phyloP scores from a whole-genome alignment of 768 basidiomycete species.

The Hygrophoropsis aurantiaca region DNA sequence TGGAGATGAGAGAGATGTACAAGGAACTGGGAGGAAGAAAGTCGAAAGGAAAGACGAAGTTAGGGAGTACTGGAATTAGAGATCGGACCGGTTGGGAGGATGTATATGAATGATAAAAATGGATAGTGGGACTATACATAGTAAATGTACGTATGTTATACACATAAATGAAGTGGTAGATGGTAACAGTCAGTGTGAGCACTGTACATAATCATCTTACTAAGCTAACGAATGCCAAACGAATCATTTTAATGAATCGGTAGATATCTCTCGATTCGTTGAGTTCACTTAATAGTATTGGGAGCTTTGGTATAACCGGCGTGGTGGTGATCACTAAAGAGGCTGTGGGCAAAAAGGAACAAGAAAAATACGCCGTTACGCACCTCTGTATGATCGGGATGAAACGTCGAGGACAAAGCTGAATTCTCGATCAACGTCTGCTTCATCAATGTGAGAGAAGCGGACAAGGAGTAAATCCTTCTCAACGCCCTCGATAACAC shows the following conservation, averaged over 20 bases:
- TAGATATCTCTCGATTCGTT: slow-evolving; percentile 72
- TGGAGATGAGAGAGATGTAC: slow-evolving; percentile 89
- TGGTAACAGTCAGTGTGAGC: neutral
- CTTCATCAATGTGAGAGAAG: slow-evolving; percentile 64
- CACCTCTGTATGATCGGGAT: slow-evolving; percentile 63
- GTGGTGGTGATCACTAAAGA: slow-evolving; percentile 74
- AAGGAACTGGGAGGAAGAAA: slow-evolving; percentile 89
- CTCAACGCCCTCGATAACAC: slow-evolving; percentile 77
- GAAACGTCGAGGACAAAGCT: slow-evolving; percentile 78
- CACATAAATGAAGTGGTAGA: no score
- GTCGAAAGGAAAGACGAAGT: slow-evolving; percentile 68
- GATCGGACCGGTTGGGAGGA: slow-evolving; percentile 80
- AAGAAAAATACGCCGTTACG: slow-evolving; percentile 10
- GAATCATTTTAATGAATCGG: slow-evolving; percentile 65
- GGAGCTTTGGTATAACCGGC: slow-evolving; percentile 65
- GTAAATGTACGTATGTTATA: no score
- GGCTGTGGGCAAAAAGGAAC: neutral
- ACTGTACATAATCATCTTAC: no score
- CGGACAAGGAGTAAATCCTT: slow-evolving; percentile 70
- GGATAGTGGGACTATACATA: slow-evolving; percentile 4
- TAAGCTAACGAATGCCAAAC: slow-evolving; percentile 48
- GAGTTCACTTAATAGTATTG: slow-evolving; percentile 66
- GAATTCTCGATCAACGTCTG: slow-evolving; percentile 61
- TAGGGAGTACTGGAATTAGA: slow-evolving; percentile 61
- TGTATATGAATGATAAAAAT: slow-evolving; percentile 29